phyloP scores from a whole-genome alignment of 352 stramenopile genomes.

The Phytophthora agathidicida region DNA sequence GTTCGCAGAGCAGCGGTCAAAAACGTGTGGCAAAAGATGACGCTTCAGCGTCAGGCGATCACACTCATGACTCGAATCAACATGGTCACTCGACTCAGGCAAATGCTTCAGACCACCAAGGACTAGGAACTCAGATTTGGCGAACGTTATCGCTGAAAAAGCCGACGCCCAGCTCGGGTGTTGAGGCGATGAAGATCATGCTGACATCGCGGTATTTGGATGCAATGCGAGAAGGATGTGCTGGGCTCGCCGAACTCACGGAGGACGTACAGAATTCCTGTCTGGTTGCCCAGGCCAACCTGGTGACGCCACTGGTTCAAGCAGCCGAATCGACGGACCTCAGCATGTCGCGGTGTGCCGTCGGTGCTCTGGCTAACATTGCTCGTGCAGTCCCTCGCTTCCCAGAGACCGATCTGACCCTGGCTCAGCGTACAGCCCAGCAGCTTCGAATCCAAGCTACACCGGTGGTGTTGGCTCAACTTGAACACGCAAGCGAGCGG shows the following conservation, averaged over 20 bases:
- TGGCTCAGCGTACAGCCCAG: constrained; percentile 37
- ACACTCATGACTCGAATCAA: constrained; percentile 1
- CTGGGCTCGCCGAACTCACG: constrained; percentile 72
- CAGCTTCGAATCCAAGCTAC: constrained; percentile 58
- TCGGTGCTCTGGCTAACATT: constrained; percentile 75
- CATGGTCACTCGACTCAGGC: constrained; percentile 2
- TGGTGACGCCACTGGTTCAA: constrained; percentile 60
- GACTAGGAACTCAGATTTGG: constrained; percentile 66
- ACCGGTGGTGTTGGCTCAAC: constrained; percentile 44
- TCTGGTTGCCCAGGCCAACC: constrained; percentile 57
- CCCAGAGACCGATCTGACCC: constrained; percentile 41
- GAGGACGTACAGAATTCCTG: constrained; percentile 66
- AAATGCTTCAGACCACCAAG: constrained; percentile 36
- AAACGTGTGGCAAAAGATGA: constrained; percentile 45
- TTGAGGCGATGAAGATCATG: constrained; percentile 89
- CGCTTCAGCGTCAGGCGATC: background rate
- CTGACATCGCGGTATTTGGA: constrained; percentile 75
- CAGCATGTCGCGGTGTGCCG: constrained; percentile 71
- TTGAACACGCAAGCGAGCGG: constrained; percentile 51
- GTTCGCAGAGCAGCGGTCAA: constrained; percentile 72
- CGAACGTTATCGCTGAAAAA: constrained; percentile 52
- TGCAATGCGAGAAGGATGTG: constrained; percentile 76
- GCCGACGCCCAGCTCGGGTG: constrained; percentile 62
- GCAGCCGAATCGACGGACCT: constrained; percentile 56
- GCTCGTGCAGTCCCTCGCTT: constrained; percentile 59